Evolutionary conservation across 164 flowering plant genomes (phyloP).

Genomic region (Taxillus chinensis): DNA sequence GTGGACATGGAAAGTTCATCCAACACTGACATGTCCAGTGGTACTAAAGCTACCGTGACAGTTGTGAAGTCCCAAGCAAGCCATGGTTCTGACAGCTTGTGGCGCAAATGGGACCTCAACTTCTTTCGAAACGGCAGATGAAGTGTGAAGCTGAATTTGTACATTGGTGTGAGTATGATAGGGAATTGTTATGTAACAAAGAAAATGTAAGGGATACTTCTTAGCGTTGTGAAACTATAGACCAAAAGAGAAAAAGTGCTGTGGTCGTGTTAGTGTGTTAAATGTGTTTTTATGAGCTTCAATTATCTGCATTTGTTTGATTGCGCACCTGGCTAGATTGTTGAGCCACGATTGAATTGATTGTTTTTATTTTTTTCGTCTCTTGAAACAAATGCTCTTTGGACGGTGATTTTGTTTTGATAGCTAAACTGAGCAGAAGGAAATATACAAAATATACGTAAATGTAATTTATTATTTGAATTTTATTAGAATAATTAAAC

Average conservation of each 20-base stretch:
- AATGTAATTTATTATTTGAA: too few relatives aligned
- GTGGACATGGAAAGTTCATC: slow-evolving; percentile 23
- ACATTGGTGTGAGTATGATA: slow-evolving; percentile 1
- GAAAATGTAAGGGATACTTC: slow-evolving; percentile 8
- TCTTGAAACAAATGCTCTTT: too few relatives aligned
- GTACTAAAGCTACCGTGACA: slow-evolving; percentile 58
- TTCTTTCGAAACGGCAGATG: slow-evolving; percentile 46
- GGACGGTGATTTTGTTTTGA: too few relatives aligned
- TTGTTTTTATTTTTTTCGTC: too few relatives aligned
- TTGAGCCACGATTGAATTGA: too few relatives aligned
- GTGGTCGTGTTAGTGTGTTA: not conserved
- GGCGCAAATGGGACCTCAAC: slow-evolving; percentile 79
- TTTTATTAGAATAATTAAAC: too few relatives aligned
- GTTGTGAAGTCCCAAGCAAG: slow-evolving; percentile 46
- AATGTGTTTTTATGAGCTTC: not conserved
- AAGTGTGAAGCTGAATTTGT: slow-evolving; percentile 2
- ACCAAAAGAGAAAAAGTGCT: not conserved
- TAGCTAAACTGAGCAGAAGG: too few relatives aligned
- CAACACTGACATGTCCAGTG: slow-evolving; percentile 30
- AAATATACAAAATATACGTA: too few relatives aligned
- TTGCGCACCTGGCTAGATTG: too few relatives aligned
- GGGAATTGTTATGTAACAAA: slow-evolving; percentile 16
- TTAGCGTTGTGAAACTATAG: slow-evolving; percentile 11
- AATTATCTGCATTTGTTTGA: not conserved
- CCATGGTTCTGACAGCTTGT: slow-evolving; percentile 62